phyloP scores from a whole-genome alignment of 176 grass and related monocot species.

The Oryza nivara region DNA sequence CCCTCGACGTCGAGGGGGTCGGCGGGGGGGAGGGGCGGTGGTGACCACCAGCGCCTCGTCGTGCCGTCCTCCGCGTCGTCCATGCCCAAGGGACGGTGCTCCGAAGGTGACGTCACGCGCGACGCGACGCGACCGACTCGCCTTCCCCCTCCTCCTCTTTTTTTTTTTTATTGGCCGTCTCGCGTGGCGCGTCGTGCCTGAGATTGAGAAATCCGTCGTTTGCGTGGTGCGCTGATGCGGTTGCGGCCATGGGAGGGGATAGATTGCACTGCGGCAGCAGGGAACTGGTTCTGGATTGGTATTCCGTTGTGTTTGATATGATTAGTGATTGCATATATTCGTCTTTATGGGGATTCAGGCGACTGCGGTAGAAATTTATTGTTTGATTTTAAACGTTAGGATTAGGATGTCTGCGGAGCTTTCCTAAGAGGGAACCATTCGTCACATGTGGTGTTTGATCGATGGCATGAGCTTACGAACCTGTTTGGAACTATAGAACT shows the following conservation, averaged over 20 bases:
- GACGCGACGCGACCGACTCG: background rate
- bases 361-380: background rate
- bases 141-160: too few relatives aligned
- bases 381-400: background rate
- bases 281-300: background rate
- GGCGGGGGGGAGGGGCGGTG: slow-evolving; percentile 37
- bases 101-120: slow-evolving; percentile 50
- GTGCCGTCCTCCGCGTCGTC: slow-evolving; percentile 53
- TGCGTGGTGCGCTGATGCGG: background rate
- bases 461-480: background rate
- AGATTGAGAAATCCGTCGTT: background rate
- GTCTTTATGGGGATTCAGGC: background rate
- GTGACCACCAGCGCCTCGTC: slow-evolving; percentile 57
- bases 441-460: background rate
- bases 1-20: slow-evolving; percentile 65
- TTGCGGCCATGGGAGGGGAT: background rate
- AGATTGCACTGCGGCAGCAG: background rate
- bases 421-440: background rate
- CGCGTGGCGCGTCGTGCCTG: background rate
- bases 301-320: background rate
- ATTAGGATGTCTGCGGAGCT: background rate
- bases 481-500: background rate
- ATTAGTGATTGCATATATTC: background rate
- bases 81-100: slow-evolving; percentile 52
- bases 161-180: background rate